phyloP scores from a whole-genome alignment of 208 protist species.

The Leptomonas pyrrhocoris region DNA sequence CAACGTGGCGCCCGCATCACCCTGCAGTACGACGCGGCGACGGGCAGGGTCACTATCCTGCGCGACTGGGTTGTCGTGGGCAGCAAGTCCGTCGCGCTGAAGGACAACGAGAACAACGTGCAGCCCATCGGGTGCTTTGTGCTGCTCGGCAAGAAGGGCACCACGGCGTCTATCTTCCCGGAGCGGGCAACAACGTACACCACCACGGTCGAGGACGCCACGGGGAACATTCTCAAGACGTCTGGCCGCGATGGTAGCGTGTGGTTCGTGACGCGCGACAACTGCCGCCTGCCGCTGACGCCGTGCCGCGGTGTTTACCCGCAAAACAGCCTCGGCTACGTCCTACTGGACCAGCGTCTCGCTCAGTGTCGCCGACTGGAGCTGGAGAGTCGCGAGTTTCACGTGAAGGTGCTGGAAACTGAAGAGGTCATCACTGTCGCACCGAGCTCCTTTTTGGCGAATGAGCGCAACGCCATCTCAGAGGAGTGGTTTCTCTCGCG shows the following conservation, averaged over 20 bases:
- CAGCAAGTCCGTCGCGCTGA: slow-evolving; percentile 42
- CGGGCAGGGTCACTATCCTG: slow-evolving; percentile 49
- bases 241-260: slow-evolving; percentile 28
- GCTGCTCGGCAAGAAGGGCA: slow-evolving; percentile 68
- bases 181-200: slow-evolving; percentile 48
- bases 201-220: slow-evolving; percentile 55
- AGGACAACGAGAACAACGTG: slow-evolving; percentile 33
- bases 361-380: slow-evolving; percentile 56
- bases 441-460: slow-evolving; percentile 56
- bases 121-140: slow-evolving; percentile 72
- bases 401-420: slow-evolving; percentile 43
- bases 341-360: slow-evolving; percentile 66
- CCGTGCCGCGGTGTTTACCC: slow-evolving; percentile 34
- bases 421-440: slow-evolving; percentile 41
- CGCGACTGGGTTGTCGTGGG: slow-evolving; percentile 85
- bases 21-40: slow-evolving; percentile 62
- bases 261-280: slow-evolving; percentile 63
- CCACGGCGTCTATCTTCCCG: slow-evolving; percentile 63
- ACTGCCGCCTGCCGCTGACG: slow-evolving; percentile 78
- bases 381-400: slow-evolving; percentile 42
- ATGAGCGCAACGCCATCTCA: slow-evolving; percentile 45
- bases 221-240: slow-evolving; percentile 52
- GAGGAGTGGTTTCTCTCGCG: slow-evolving; percentile 63
- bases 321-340: slow-evolving; percentile 58
- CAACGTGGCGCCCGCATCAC: slow-evolving; percentile 70